Conservation (phyloP, 148 eudicot species). For the Vaccinium corymbosum region DNA sequence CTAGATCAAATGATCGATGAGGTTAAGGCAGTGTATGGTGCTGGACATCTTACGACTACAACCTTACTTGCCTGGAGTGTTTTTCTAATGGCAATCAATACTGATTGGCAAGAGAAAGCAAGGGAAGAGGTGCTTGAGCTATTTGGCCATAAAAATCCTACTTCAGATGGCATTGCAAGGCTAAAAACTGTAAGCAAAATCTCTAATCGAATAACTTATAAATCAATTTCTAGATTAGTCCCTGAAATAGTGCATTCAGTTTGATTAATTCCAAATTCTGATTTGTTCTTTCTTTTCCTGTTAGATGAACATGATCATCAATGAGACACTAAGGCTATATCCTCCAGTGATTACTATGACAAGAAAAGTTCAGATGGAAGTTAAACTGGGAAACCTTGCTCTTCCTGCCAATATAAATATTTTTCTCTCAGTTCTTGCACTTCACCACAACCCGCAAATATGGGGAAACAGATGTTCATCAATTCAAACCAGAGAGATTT, state of each 20-base stretch:
- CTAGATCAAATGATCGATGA: conserved; percentile 16
- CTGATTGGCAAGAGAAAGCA: conserved; percentile 28
- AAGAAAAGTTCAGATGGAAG: conserved; percentile 9
- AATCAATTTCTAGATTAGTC: too few species aligned
- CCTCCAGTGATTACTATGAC: neutral
- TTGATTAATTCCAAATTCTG: too few species aligned
- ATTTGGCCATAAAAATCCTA: conserved; percentile 16
- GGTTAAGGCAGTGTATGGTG: conserved; percentile 19
- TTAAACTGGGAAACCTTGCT: conserved; percentile 5
- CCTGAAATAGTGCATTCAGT: too few species aligned
- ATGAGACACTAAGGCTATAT: conserved; percentile 13
- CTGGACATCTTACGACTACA: conserved; percentile 19
- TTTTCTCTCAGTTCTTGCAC: neutral
- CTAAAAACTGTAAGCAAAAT: conserved; percentile 8
- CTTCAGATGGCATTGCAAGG: conserved; percentile 24
- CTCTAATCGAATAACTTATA: too few species aligned
- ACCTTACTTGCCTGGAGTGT: conserved; percentile 18
- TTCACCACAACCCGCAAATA: conserved; percentile 11
- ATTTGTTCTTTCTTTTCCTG: too few species aligned
- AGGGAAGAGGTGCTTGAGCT: conserved; percentile 17
- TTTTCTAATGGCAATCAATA: conserved; percentile 20
- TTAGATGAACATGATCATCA: conserved; percentile 12
- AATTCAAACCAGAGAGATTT: conserved; percentile 12
- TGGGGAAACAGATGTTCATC: conserved; percentile 10
- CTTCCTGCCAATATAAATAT: conserved; percentile 9